Base-by-base conservation (phyloP, 2,329 filamentous ascomycete species). In the Aspergillus pseudoviridinutans region DNA sequence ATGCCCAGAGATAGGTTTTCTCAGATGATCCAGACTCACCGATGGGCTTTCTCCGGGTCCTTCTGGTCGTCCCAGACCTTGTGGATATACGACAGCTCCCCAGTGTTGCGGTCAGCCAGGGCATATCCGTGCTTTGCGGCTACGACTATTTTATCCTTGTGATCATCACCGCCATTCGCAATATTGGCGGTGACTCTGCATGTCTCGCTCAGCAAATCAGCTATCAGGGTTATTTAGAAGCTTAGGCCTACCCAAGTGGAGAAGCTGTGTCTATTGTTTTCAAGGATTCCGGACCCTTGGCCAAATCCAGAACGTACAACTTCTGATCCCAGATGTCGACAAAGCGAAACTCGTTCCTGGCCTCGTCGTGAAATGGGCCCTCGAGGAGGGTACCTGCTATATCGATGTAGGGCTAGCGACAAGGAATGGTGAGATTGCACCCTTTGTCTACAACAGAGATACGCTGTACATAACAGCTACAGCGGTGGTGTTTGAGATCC, bases 91-190 rank as follows among this genome's bases (percentile, higher is more conserved):
- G 78, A 76, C 62, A 83, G 78, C 58, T 80, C 75, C 59, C 81
- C 80, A 1, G 82, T 84, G 55, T 76, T 68, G 57, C 87, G 84
- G 71, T 96, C 85, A 64, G 93, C 81, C 53, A 90, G 79, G n/a
- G 90, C 92, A 66, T 90, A 84, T 58, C 92, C 92, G 71, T 87
- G 83, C 78, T 96, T 96, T 70, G 89, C 85, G 49, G 87, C 92
- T 64, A 93, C 83, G 56, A 91, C 78, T 71, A 96, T 87, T 68
- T 87, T 84, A 51, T 89, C 78, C 59, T 88, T 65, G 53, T 70
- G 64, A 53, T 58, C 50, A 55, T 67, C 64, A 24, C 64, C 85
- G 62, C 85, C 82, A 63, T 81, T 80, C 59, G 85, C 81, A 55
- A 96, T 90, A 73, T 96, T 88, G 54, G 88, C 89, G 44, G 92